A percentile compares a stretch with the other conserved stretches of the same genome.
Evolutionary conservation across 768 basidiomycete genomes (phyloP).

Genomic region (Podaxis carcinomalis): DNA sequence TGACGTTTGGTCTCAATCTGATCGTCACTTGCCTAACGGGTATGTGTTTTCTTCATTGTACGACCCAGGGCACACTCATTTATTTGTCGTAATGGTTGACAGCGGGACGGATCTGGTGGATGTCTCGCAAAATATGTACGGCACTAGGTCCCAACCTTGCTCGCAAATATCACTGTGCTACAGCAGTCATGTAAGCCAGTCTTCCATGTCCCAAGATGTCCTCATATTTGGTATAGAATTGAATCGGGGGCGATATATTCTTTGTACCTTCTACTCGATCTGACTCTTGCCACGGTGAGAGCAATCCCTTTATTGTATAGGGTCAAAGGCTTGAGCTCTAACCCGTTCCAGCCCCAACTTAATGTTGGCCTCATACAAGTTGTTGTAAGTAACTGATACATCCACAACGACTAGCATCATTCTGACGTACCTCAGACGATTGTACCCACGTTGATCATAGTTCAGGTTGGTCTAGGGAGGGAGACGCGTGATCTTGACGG

Average conservation of each 20-base stretch:
- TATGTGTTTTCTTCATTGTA: constrained; percentile 9
- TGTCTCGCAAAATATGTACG: not conserved
- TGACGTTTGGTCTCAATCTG: constrained; percentile 31
- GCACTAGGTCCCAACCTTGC: not conserved
- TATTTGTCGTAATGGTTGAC: not conserved
- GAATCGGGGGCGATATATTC: not conserved
- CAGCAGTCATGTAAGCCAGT: not conserved
- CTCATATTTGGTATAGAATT: not conserved
- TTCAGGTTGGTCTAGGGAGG: constrained; percentile 3
- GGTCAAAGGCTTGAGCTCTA: not conserved
- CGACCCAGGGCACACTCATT: not conserved
- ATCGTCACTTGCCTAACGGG: constrained; percentile 30
- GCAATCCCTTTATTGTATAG: not conserved
- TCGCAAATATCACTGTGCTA: not conserved
- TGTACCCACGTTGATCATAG: constrained; percentile 1
- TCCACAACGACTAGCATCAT: not conserved
- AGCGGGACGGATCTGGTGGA: constrained; percentile 2
- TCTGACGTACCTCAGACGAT: not conserved
- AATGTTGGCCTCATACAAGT: constrained; percentile 3
- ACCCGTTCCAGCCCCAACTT: not conserved
- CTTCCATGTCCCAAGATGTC: not conserved
- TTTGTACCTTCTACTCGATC: not conserved
- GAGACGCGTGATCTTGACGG: not conserved
- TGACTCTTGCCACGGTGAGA: not conserved
- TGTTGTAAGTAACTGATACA: not conserved